Base-by-base conservation (phyloP, 164 flowering plant species). In the Macadamia integrifolia region DNA sequence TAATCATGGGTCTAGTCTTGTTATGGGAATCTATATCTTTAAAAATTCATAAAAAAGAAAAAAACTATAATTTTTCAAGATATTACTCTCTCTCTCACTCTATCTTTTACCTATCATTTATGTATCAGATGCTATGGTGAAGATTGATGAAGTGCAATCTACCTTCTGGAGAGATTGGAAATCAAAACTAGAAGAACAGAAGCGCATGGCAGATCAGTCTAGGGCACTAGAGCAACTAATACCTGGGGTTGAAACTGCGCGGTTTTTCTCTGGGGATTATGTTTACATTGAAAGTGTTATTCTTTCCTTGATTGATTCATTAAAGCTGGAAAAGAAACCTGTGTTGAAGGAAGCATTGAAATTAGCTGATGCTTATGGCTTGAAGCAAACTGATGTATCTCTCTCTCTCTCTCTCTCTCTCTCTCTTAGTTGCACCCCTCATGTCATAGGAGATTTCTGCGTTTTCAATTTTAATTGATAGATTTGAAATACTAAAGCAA, bases 81-180 rank as follows among this genome's bases (percentile, higher is more conserved):
- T 49, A 10, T 10, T 17, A 53, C 6, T 53, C 57, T 53, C 18
- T 17, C 6, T 53, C 18, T 53, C 18, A 43, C 61, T 44, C 40
- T 46, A 30, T 43, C 3, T 12, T 58, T 32, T 58, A 65, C 6
- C 3, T 49, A 42, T 66, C 43, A 59, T 58, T 65, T 79, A 31
- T 18, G 29, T 55, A 49, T 60, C 83, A 92, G 99, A 86, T 82
- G 85, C 82, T 40, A 67, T 82, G 63, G 81, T 66, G 52, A 79
- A 70, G 65, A 69, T 84, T 68, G 87, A 83, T 62, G 76, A 82
- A 75, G 86, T 77, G 65, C 88, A 92, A 48, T 81, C 93, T 31
- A 76, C 92, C 61, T 94, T 94, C 77, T 94, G 99, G 99, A 89
- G 85, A 63, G 93, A 91, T 66, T 94, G 97, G 98, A 89, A 94